These are phyloP conservation scores for Haplosporangium gracile DNA, from an alignment of 192 early-diverging fungal species.

Conservation along the genomic window DNA sequence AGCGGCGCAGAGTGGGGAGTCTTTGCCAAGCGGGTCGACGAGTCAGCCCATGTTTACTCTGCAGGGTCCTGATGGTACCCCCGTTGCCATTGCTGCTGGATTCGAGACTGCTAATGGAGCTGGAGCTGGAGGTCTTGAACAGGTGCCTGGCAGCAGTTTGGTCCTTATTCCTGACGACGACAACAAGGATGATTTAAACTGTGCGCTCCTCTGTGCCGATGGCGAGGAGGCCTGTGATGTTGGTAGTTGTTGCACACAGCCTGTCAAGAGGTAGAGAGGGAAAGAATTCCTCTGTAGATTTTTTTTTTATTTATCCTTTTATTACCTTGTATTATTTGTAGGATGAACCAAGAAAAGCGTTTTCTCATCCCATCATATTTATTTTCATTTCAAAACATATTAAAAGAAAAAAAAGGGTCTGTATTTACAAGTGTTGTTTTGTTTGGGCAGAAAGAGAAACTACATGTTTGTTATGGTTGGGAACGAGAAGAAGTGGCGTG, in stretches of 20 bases:
- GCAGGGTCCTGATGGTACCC: background rate
- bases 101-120: background rate
- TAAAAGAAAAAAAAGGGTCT: background rate
- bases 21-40: background rate
- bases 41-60: background rate
- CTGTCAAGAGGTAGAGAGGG: conserved; percentile 42
- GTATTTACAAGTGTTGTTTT: background rate
- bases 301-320: background rate
- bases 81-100: background rate
- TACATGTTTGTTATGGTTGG: background rate
- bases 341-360: conserved; percentile 13
- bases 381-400: background rate
- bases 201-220: conserved; percentile 42
- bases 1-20: conserved; percentile 21
- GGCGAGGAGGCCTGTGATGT: conserved; percentile 45
- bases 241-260: conserved; percentile 44
- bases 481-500: too few species aligned
- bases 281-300: background rate
- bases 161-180: conserved; percentile 7
- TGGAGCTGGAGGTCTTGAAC: background rate
- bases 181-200: conserved; percentile 20
- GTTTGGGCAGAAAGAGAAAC: background rate
- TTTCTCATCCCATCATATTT: background rate
- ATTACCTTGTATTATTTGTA: background rate
- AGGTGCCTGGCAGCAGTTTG: background rate